Evolutionary conservation across 805 yeast species (phyloP).

Genomic region (Starmerella lactis-condensi): DNA sequence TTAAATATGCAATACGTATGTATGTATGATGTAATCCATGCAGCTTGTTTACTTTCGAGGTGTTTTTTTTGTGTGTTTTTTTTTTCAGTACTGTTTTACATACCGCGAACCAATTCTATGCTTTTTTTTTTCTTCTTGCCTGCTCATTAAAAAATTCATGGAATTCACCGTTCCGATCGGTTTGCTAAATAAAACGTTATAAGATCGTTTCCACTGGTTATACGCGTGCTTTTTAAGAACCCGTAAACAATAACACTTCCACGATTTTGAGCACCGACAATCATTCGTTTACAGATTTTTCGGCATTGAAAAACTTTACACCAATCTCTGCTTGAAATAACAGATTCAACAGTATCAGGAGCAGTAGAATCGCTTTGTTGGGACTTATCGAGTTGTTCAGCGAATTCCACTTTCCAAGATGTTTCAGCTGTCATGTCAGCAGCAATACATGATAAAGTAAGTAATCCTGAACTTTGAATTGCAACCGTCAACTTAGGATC

Average conservation of each 20-base stretch:
- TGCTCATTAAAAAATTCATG: too few relatives aligned
- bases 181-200: too few relatives aligned
- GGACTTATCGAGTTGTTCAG: constrained; percentile 5
- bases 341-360: constrained; percentile 2
- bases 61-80: neutral
- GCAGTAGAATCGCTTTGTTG: constrained; percentile 1
- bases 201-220: too few relatives aligned
- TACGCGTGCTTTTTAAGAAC: constrained; percentile 8
- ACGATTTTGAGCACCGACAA: constrained; percentile 12
- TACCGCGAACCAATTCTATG: too few relatives aligned
- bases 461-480: constrained; percentile 13
- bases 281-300: constrained; percentile 9
- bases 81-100: neutral
- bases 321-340: constrained; percentile 12
- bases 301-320: constrained; percentile 8
- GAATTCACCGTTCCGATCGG: too few relatives aligned
- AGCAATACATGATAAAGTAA: constrained; percentile 16
- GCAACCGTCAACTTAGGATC: constrained; percentile 13
- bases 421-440: constrained; percentile 18
- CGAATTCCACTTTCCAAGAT: constrained; percentile 16
- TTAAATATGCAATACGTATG: neutral
- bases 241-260: constrained; percentile 10
- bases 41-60: too few relatives aligned
- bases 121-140: too few relatives aligned
- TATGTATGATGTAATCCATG: neutral